Percentiles rank a stretch among this genome's conserved stretches.
Evolutionary conservation across 305 asterid species (phyloP).

Genomic region (Ilex paraguariensis): DNA sequence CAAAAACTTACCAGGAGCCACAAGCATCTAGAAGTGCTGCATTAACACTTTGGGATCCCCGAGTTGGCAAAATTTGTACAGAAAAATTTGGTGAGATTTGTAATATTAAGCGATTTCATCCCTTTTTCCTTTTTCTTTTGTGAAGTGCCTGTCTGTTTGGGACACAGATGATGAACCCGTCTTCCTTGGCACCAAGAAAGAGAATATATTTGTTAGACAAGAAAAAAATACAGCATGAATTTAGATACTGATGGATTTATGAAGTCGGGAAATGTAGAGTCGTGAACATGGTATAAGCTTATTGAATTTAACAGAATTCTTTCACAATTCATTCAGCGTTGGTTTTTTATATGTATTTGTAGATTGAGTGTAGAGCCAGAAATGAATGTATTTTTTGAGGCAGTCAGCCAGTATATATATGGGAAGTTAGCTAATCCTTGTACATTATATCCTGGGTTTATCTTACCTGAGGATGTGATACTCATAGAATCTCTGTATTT

Average conservation of each 20-base stretch:
- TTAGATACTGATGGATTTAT: slow-evolving; percentile 47
- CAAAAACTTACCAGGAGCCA: background rate
- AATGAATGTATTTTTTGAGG: too few species aligned
- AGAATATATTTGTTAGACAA: slow-evolving; percentile 17
- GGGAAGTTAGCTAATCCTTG: background rate
- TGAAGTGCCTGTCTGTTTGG: slow-evolving; percentile 20
- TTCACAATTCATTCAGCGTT: slow-evolving; percentile 35
- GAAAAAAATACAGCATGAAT: slow-evolving; percentile 2
- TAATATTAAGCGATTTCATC: slow-evolving; percentile 37
- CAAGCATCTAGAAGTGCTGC: slow-evolving; percentile 2
- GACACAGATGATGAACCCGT: slow-evolving; percentile 10
- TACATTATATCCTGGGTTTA: background rate
- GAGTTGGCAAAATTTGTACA: slow-evolving; percentile 50
- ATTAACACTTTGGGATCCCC: slow-evolving; percentile 1
- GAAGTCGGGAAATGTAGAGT: slow-evolving; percentile 76
- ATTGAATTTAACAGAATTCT: slow-evolving; percentile 35
- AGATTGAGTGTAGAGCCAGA: background rate
- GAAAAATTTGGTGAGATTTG: slow-evolving; percentile 51
- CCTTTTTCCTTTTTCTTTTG: slow-evolving; percentile 18
- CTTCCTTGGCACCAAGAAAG: slow-evolving; percentile 20
- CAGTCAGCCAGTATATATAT: too few species aligned
- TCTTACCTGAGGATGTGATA: too few species aligned
- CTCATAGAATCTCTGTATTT: too few species aligned
- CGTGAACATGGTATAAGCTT: slow-evolving; percentile 24
- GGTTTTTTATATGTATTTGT: background rate